Base-by-base conservation (phyloP, 352 stramenopile genomes). In the Phytophthora fragariaefolia region DNA sequence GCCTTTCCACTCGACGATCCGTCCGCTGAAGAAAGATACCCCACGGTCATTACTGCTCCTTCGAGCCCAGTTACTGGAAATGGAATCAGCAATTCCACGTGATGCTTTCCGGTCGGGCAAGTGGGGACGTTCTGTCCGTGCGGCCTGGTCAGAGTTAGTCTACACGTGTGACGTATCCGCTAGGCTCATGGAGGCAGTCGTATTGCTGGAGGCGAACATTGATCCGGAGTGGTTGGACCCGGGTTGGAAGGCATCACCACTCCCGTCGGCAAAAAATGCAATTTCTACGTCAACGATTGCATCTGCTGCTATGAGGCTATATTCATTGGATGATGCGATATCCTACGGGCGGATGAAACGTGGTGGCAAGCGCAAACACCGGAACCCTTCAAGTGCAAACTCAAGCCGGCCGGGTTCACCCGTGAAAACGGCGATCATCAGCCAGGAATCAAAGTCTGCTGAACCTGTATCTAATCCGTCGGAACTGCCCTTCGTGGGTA, bases 171-270 rank as follows among this genome's bases (percentile, higher is more conserved):
- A 90, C 22, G 75, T 60, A 1, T 76, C 84, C 0, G 55, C 69
- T 10, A 57, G 61, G 34, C 49, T 96, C 7, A 65, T 94, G 55
- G 82, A 93, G 45, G 84, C 77, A 10, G 78, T 85, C n/a, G 68
- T 96, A 27, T 83, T 89, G 20, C 63, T 96, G 22, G 88, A 96
- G 61, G 82, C 80, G 4, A 89, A 80, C 26, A 69, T 96, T 45
- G 88, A 96, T 42, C 74, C 59, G 6, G 88, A 96, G 40, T 93
- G 81, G 79, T 71, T 96, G 12, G 88, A 96, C 57, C 71, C 84
- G 3, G 76, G 75, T 26, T 96, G 83, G 83, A 93, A 92, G 52
- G 76, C 83, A 3, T 87, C 87, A 6, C 76, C 75, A 8, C 60
- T 93, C 30, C 82, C 85, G 28, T 88, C 84, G 3, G 79, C 83